phyloP scores from a whole-genome alignment of 2,329 filamentous ascomycete species.

The Parastagonospora avenae region DNA sequence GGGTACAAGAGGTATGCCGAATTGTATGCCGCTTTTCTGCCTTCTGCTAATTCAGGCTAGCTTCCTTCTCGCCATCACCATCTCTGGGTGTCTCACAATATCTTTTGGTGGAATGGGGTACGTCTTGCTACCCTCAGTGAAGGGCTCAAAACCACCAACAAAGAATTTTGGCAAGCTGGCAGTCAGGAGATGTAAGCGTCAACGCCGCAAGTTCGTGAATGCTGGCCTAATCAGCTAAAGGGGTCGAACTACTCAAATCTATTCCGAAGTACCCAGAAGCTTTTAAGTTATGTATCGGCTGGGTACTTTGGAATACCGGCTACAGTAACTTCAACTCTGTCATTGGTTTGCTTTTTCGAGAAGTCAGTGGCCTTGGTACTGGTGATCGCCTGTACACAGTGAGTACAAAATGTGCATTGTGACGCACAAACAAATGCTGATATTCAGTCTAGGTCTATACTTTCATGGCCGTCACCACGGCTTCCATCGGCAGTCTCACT shows the following conservation, averaged over 20 bases:
- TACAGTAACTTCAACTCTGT: conserved; percentile 20
- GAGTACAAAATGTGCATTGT: not conserved
- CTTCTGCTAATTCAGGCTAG: not conserved
- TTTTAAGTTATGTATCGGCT: conserved; percentile 25
- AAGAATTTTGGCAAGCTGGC: conserved; percentile 5
- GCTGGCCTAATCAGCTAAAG: not conserved
- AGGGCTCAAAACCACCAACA: conserved; percentile 4
- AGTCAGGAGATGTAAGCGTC: conserved; percentile 1
- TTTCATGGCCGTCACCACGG: conserved; percentile 20
- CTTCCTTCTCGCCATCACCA: conserved; percentile 8
- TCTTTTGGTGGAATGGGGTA: conserved; percentile 4
- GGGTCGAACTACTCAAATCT: conserved; percentile 15
- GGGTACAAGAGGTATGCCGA: conserved; percentile 5
- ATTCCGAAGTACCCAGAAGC: conserved; percentile 18
- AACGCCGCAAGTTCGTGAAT: too few species aligned
- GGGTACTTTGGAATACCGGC: conserved; percentile 27
- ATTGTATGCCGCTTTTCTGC: too few species aligned
- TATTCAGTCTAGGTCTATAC: conserved; percentile 7
- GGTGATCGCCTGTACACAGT: conserved; percentile 19
- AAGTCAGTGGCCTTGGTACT: conserved; percentile 19
- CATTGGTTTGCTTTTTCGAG: conserved; percentile 15
- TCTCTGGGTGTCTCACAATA: conserved; percentile 4
- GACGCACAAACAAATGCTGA: not conserved
- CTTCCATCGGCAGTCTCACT: conserved; percentile 16
- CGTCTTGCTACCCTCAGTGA: conserved; percentile 4